A percentile compares a stretch with the other conserved stretches of the same genome.
Evolutionary conservation across 2,329 filamentous ascomycete species (phyloP).

Genomic region (Xylaria sp.): DNA sequence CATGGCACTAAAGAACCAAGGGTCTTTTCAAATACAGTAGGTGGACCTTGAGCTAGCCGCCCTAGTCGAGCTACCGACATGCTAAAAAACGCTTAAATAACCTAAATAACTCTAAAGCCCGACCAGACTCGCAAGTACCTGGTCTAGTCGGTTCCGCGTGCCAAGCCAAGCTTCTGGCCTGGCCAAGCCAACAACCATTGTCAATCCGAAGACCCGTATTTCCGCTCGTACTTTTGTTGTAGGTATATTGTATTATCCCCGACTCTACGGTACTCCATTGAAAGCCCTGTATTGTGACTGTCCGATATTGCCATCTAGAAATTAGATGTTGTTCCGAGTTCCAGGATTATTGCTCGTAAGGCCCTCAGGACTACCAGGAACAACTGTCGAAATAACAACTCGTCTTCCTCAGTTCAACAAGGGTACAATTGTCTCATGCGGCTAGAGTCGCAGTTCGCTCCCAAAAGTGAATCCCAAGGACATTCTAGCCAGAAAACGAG

Average conservation of each 20-base stretch:
- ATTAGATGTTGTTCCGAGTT: background rate
- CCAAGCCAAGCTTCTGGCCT: too few species aligned
- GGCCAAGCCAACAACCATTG: too few species aligned
- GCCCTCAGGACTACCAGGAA: background rate
- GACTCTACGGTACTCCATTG: too few species aligned
- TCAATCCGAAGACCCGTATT: too few species aligned
- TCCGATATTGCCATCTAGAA: background rate
- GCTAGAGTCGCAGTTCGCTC: background rate
- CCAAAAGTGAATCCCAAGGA: background rate
- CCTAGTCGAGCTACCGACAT: background rate
- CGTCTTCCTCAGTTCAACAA: too few species aligned
- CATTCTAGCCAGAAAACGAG: background rate
- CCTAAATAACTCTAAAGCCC: background rate
- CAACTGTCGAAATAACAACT: background rate
- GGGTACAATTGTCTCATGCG: background rate
- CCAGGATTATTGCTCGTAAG: background rate
- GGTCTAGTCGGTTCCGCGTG: background rate
- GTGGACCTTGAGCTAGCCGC: background rate
- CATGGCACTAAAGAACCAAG: background rate
- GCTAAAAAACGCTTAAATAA: background rate
- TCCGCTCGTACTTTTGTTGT: too few species aligned
- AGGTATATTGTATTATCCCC: too few species aligned
- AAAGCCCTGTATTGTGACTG: too few species aligned
- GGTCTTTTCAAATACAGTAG: conserved; percentile 11
- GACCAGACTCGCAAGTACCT: background rate